Conservation (phyloP, 257 asterid species). For the Fraxinus pennsylvanica region DNA sequence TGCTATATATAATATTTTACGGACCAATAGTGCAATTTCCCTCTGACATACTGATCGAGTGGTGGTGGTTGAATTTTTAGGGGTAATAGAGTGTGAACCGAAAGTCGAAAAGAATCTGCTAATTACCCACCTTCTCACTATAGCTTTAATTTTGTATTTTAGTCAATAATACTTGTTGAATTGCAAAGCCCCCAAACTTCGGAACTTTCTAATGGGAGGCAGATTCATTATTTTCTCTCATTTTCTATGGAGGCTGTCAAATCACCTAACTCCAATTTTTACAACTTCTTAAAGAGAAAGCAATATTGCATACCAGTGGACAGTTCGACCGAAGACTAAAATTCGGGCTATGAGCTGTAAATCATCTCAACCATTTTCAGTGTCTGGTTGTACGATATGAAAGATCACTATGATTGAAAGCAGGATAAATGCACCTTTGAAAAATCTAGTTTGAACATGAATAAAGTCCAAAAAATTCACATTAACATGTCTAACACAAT, state of each 20-base stretch:
- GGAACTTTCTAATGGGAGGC: slow-evolving; percentile 32
- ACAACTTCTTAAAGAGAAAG: neutral
- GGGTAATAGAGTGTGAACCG: slow-evolving; percentile 13
- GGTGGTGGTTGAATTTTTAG: slow-evolving; percentile 10
- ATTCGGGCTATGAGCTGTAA: neutral
- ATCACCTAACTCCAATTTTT: neutral
- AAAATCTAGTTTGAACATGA: neutral
- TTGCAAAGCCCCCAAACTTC: slow-evolving; percentile 43
- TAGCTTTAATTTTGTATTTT: neutral
- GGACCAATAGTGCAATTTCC: neutral
- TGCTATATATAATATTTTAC: neutral
- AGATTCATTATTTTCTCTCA: neutral
- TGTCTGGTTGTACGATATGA: too few species aligned
- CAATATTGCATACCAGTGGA: too few species aligned
- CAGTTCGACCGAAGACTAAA: neutral
- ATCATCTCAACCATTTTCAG: neutral
- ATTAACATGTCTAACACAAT: neutral
- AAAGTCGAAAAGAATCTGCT: slow-evolving; percentile 29
- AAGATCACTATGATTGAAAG: too few species aligned
- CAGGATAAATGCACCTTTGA: neutral
- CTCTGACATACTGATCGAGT: neutral
- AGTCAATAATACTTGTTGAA: slow-evolving; percentile 7
- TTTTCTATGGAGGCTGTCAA: neutral
- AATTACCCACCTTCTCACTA: neutral
- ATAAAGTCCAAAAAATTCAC: slow-evolving; percentile 32